A percentile compares a stretch with the other conserved stretches of the same genome.
phyloP scores from a whole-genome alignment of 2,329 filamentous ascomycete genomes.

The Trichoderma aggressivum region DNA sequence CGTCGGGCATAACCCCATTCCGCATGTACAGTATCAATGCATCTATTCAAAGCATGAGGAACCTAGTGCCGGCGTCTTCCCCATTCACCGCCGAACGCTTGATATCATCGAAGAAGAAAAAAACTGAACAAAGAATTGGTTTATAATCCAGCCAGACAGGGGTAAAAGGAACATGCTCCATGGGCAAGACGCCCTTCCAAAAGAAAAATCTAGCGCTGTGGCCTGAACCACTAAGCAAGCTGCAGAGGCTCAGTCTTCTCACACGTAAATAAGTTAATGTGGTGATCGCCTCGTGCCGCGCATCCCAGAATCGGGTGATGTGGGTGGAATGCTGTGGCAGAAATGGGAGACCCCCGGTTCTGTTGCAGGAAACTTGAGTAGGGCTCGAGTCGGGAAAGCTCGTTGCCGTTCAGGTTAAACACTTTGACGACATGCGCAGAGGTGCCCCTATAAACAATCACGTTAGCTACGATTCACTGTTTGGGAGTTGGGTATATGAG shows the following conservation, averaged over 20 bases:
- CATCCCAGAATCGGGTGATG: slow-evolving; percentile 89
- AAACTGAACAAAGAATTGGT: not conserved
- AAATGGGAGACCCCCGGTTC: slow-evolving; percentile 76
- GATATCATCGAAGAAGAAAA: not conserved
- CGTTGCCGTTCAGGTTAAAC: slow-evolving; percentile 80
- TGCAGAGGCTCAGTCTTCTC: slow-evolving; percentile 44
- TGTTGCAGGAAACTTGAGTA: slow-evolving; percentile 85
- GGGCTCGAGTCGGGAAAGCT: slow-evolving; percentile 81
- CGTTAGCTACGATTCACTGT: slow-evolving; percentile 3
- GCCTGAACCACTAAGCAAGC: slow-evolving; percentile 5
- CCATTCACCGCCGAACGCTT: not conserved
- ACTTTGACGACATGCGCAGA: slow-evolving; percentile 85
- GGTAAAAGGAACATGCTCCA: not conserved
- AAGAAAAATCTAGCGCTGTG: not conserved
- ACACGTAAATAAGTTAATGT: slow-evolving; percentile 85
- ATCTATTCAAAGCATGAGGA: slow-evolving; percentile 18
- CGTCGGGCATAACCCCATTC: not conserved
- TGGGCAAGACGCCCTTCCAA: not conserved
- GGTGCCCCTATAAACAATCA: slow-evolving; percentile 63
- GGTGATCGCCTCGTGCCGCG: slow-evolving; percentile 79
- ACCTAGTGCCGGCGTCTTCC: not conserved
- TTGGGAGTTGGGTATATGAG: not conserved
- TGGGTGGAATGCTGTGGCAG: slow-evolving; percentile 89
- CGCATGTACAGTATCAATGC: slow-evolving; percentile 12
- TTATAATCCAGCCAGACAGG: not conserved